These are phyloP conservation scores for Alternaria hordeiaustralica DNA, from an alignment of 2,329 filamentous ascomycete species.

Conservation along the genomic window DNA sequence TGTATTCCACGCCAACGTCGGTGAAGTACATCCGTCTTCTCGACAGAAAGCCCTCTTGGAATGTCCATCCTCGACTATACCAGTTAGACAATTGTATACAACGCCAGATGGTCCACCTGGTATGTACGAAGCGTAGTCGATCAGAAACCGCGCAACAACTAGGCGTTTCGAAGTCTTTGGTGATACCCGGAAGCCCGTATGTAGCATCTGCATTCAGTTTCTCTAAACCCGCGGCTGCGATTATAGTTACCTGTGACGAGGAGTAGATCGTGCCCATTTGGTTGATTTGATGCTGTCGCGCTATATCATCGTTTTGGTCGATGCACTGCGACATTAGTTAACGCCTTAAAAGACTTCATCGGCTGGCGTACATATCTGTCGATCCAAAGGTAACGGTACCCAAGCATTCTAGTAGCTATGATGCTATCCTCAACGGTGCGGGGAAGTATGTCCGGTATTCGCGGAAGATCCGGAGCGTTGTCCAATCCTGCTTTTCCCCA, in stretches of 20 bases:
- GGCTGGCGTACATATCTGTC: background rate
- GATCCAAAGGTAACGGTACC: background rate
- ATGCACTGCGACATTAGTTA: background rate
- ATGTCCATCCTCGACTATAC: background rate
- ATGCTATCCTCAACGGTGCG: background rate
- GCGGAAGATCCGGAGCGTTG: too few relatives aligned
- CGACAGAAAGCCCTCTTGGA: background rate
- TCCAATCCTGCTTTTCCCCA: background rate
- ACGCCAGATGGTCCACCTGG: too few relatives aligned
- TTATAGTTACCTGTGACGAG: background rate
- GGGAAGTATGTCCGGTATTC: background rate
- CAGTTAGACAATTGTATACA: too few relatives aligned
- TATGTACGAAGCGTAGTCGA: too few relatives aligned
- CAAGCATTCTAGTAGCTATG: rapidly evolving
- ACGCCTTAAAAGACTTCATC: rapidly evolving
- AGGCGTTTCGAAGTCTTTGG: background rate
- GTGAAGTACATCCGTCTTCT: background rate
- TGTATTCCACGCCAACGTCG: background rate
- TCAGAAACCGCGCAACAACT: too few relatives aligned
- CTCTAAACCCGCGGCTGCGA: background rate
- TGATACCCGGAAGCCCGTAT: background rate
- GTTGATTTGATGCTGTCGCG: background rate
- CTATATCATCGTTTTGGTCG: background rate
- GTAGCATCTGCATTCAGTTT: background rate
- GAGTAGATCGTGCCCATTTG: background rate